phyloP scores from a whole-genome alignment of 805 yeast species.

The Barnettozyma sucrosica region DNA sequence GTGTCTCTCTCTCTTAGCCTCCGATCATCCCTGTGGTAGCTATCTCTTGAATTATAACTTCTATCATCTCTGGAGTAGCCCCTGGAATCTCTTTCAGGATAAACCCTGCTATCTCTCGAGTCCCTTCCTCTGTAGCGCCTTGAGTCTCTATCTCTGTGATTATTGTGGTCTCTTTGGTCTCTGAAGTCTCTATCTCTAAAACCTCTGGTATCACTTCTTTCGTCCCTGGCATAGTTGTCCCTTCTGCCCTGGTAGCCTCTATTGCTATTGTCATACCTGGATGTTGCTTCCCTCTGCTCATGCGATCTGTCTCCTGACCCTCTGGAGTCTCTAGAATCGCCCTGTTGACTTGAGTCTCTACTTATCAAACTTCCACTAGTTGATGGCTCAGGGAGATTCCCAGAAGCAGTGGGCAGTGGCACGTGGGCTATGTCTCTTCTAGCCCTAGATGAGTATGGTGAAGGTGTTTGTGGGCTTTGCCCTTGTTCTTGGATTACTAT shows the following conservation, averaged over 20 bases:
- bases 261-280: slow-evolving; percentile 4
- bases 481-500: background rate
- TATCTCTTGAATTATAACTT: slow-evolving; percentile 1
- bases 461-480: slow-evolving; percentile 3
- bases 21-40: slow-evolving; percentile 7
- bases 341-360: background rate
- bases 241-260: slow-evolving; percentile 5
- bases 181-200: slow-evolving; percentile 7
- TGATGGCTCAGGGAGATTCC: background rate
- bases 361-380: background rate
- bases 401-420: background rate
- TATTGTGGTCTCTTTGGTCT: slow-evolving; percentile 1
- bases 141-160: background rate
- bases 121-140: slow-evolving; percentile 1
- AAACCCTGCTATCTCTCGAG: background rate
- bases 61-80: slow-evolving; percentile 4
- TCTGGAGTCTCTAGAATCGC: background rate
- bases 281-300: background rate
- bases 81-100: slow-evolving; percentile 1
- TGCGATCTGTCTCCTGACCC: background rate
- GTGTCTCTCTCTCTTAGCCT: slow-evolving; percentile 8
- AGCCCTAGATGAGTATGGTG: slow-evolving; percentile 6
- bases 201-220: slow-evolving; percentile 2
- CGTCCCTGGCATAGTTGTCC: slow-evolving; percentile 1
- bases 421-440: slow-evolving; percentile 8